Base-by-base conservation (phyloP, 192 early-diverging fungal genomes). In the Chytriomyces sp. region DNA sequence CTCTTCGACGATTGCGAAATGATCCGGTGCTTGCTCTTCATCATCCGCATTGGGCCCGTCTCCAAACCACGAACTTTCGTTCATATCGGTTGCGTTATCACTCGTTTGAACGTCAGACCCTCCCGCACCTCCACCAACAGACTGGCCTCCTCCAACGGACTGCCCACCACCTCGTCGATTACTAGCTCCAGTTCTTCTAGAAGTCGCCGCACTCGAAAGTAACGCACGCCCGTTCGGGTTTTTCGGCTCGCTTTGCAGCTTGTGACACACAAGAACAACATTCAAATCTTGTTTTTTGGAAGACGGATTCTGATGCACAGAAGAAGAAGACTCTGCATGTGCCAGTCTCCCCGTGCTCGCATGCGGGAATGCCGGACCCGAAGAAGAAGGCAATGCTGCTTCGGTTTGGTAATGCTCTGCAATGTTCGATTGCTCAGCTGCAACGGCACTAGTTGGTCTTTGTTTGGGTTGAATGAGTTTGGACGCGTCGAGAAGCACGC, bases 1-100 rank as follows among this genome's bases (percentile, higher is more conserved):
- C 50, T 81, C 59, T 50, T 61, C 77, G 46, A n/a, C 11, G 60
- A 64, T 75, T 7, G 70, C 48, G 45, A 79, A 60, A 72, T 50
- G 18, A 16, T 65, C 35, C 7, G 8, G 3, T 23, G 9, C n/a
- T 16, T 16, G 20, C 18, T 64, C 7, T 9, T 53, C 64, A 16
- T 28, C 20, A 2, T 72, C 48, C 13, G 13, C n/a, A 64, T 13
- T 18, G 16, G 13, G 20, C 7, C 50, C 72, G 28, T 62, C 72
- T 62, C 72, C 72, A 73, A 70, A 70, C 69, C 69, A 70, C n/a
- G 50, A 44, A 26, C 63, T 64, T 13, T 73, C 23, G 26, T 67
- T 16, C 35, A 13, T 45, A 8, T 44, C 45, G 35, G 65, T 45
- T 13, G 23, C 18, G 5, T 5, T 7, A n/a, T 62, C 53, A 20